Percentiles rank a stretch among this genome's conserved stretches.
phyloP scores from a whole-genome alignment of 192 early-diverging fungal species.

The Martensiomyces pterosporus region DNA sequence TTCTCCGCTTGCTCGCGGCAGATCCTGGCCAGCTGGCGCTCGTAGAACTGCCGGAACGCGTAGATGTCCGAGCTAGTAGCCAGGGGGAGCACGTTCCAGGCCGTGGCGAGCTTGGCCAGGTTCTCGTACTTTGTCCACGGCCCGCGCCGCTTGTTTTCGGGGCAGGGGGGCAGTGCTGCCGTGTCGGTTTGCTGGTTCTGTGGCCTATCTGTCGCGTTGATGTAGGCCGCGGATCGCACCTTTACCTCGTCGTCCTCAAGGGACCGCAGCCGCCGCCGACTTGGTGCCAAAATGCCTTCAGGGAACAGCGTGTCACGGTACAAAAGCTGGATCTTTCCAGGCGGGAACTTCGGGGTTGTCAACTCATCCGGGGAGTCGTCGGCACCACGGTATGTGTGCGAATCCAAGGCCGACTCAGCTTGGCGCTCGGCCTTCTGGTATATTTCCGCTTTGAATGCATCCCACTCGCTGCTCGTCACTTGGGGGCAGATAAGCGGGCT shows the following conservation, averaged over 20 bases:
- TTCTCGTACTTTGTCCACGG: conserved; percentile 13
- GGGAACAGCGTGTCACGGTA: conserved; percentile 32
- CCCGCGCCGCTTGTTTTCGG: not conserved
- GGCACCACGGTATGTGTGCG: not conserved
- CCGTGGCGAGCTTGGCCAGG: conserved; percentile 27
- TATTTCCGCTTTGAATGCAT: conserved; percentile 21
- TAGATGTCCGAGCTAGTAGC: conserved; percentile 33
- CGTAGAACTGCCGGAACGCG: conserved; percentile 33
- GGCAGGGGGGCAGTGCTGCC: not conserved
- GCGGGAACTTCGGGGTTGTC: conserved; percentile 2
- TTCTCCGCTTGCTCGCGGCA: conserved; percentile 47
- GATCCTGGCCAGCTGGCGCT: conserved; percentile 41
- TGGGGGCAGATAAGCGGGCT: conserved; percentile 12
- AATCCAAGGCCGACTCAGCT: no score
- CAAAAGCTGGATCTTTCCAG: conserved; percentile 25
- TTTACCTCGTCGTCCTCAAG: conserved; percentile 9
- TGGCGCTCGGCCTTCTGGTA: conserved; percentile 5
- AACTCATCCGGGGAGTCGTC: not conserved
- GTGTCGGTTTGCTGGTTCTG: not conserved
- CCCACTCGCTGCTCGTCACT: conserved; percentile 22
- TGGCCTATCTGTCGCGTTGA: conserved; percentile 1
- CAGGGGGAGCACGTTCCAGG: conserved; percentile 45
- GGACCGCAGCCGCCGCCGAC: conserved; percentile 32
- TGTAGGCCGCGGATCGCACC: not conserved
- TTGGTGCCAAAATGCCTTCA: conserved; percentile 16